Base-by-base conservation (phyloP, 768 basidiomycete species). In the Fistulinella prunicolor region DNA sequence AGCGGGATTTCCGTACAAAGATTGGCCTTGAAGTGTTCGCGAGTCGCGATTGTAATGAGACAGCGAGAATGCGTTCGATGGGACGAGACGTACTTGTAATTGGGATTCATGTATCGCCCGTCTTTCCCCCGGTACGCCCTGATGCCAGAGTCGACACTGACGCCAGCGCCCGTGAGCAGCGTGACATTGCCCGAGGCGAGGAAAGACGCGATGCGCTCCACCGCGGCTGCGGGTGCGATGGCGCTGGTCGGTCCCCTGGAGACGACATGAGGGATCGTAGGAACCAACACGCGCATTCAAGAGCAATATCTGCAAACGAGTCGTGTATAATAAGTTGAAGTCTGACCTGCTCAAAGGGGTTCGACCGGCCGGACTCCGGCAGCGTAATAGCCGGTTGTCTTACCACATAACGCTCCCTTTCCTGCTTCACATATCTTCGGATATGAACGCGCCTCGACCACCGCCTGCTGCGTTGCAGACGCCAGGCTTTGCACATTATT, bases 141-240 rank as follows among this genome's bases (percentile, higher is more conserved):
- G 51, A 98, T 95, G 38, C 95, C 95, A 22, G 88, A 91, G 66
- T 97, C 95, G 23, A 97, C 94, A 64, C 88, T 90, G 55, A 96
- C 89, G 7, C 95, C 95, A 0, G 95, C 95, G 3, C 94, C 94
- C 0, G 92, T 94, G 46, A 97, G 64, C 14, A 93, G 70, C 0
- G 85, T 70, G 40, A 81, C 81, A 65, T 81, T 85, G n/a, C 91
- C 90, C 4, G 74, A 69, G 0, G 74, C 68, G 17, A 95, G 66
- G 58, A 94, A 94, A 2, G 73, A 63, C 5, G 81, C 70, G 46
- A 89, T 76, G 44, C 79, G 78, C 24, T 83, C 73, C 38, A 81
- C 67, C 10, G 86, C 86, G 49, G 76, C 79, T 28, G 71, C 63
- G 1, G 73, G 60, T 9, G 79, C 70, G 35, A 80, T 64, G 16